Percentiles rank a stretch among this genome's conserved stretches.
These are phyloP conservation scores for Pestalotiopsis sp. DNA, from an alignment of 2,329 filamentous ascomycete species.

Conservation along the genomic window DNA sequence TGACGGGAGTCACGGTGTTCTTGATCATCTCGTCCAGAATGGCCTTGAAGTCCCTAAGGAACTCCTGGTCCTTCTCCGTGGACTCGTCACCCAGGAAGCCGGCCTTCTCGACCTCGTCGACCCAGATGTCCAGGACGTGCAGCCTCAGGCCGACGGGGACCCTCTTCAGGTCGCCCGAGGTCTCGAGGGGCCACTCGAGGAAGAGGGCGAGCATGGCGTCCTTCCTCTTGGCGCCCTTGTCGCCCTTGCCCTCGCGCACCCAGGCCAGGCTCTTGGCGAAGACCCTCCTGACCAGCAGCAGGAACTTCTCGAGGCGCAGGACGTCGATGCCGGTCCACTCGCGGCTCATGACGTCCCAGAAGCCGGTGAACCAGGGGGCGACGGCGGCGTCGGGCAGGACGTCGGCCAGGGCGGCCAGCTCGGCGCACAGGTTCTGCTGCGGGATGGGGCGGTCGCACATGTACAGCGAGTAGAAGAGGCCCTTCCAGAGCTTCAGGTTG, in stretches of 20 bases:
- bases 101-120: constrained; percentile 82
- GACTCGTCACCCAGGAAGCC: constrained; percentile 47
- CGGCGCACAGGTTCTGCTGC: constrained; percentile 79
- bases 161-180: constrained; percentile 44
- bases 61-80: constrained; percentile 34
- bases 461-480: constrained; percentile 90
- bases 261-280: constrained; percentile 69
- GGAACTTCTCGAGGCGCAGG: constrained; percentile 87
- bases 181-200: constrained; percentile 43
- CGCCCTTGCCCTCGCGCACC: constrained; percentile 31
- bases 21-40: constrained; percentile 58
- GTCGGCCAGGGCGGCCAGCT: constrained; percentile 72
- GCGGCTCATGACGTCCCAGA: constrained; percentile 70
- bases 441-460: constrained; percentile 89
- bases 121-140: constrained; percentile 87
- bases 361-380: constrained; percentile 58
- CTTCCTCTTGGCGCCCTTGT: constrained; percentile 17
- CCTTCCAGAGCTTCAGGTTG: constrained; percentile 89
- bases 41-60: constrained; percentile 54
- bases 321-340: constrained; percentile 75
- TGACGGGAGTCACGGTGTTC: constrained; percentile 71
- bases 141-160: constrained; percentile 83
- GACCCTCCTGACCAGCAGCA: constrained; percentile 80
- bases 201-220: constrained; percentile 45
- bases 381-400: constrained; percentile 51